Evolutionary conservation across 768 basidiomycete species (phyloP).

Genomic region (Melanogaster broomeanus): DNA sequence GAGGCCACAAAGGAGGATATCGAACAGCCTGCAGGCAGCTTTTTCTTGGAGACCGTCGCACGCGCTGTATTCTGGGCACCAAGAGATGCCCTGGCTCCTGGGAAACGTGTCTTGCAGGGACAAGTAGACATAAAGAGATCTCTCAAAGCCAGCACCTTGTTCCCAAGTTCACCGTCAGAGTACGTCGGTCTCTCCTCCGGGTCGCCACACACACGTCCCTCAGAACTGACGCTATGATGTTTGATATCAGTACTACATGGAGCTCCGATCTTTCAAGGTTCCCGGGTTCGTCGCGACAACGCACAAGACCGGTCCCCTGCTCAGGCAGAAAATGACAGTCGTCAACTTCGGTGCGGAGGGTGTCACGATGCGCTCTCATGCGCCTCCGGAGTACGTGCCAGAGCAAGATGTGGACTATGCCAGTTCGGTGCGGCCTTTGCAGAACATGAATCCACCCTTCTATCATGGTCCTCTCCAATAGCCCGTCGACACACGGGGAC

Average conservation of each 20-base stretch:
- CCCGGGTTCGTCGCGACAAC: constrained; percentile 41
- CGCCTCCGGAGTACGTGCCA: constrained; percentile 53
- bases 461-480: no score
- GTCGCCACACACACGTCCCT: no score
- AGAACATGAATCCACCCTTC: constrained; percentile 59
- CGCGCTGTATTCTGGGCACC: constrained; percentile 50
- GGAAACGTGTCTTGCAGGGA: constrained; percentile 44
- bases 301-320: constrained; percentile 28
- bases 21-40: constrained; percentile 45
- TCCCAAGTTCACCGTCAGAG: constrained; percentile 50
- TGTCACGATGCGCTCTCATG: constrained; percentile 43
- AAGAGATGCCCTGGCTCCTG: constrained; percentile 25
- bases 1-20: constrained; percentile 46
- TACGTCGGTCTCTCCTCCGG: constrained; percentile 31
- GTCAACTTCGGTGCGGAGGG: constrained; percentile 41
- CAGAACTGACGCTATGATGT: no score
- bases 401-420: constrained; percentile 49
- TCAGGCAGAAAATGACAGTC: constrained; percentile 43
- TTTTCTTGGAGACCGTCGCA: constrained; percentile 43
- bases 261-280: constrained; percentile 45
- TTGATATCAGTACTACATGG: constrained; percentile 46
- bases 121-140: constrained; percentile 51
- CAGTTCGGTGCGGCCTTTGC: constrained; percentile 49
- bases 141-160: constrained; percentile 45
- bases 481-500: no score